Evolutionary conservation across 2,329 filamentous ascomycete species (phyloP), one percentile per base, ranked within the genome.

Genomic region (Dryadomyces sulphureus): DNA sequence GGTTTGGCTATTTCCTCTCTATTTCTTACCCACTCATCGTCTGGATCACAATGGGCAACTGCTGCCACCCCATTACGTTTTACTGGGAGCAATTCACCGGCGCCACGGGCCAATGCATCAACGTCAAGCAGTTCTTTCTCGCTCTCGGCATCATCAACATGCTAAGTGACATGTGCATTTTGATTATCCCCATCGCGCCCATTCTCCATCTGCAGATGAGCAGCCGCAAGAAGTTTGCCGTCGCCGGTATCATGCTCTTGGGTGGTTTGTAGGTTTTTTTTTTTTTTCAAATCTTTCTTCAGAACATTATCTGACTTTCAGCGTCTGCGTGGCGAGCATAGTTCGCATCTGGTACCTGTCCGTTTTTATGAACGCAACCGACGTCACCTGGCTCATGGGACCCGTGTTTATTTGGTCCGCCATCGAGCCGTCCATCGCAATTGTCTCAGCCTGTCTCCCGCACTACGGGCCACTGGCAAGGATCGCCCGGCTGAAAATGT

Each of bases 181-280:
- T 58, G 1, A 41, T 65, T 1, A 50, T 70, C 2, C 66, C 68
- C 0, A 58, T 71, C 16, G 61, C 63, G 4, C 61, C 66, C 41
- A 51, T 72, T 5, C 44, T 57, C 21, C 43, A 54, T 1, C 56
- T 71, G 17, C 59, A 65, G 14, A 50, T 70, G 40, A 61, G 62
- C 43, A 62, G 59, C 54, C 65, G 64, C 55, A 69, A 69, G 57
- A 71, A 67, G 56, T 17, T 65, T 5, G 61, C 64, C 43, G 61
- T 69, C 4, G 53, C 55, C 14, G 48, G 68, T 43, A 69, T 71
- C 65, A 68, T 72, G 51, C 58, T 58, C 6, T 60, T 70, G 11
- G 68, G 68, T 7, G 54, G 56, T 4, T 62, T 62, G 58, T 59
- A 40, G 27, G 48, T 14, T 47, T 48, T 32, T 41, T 43, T 4